Evolutionary conservation across 2,329 filamentous ascomycete genomes (phyloP).

Genomic region (Rutstroemia sp.): DNA sequence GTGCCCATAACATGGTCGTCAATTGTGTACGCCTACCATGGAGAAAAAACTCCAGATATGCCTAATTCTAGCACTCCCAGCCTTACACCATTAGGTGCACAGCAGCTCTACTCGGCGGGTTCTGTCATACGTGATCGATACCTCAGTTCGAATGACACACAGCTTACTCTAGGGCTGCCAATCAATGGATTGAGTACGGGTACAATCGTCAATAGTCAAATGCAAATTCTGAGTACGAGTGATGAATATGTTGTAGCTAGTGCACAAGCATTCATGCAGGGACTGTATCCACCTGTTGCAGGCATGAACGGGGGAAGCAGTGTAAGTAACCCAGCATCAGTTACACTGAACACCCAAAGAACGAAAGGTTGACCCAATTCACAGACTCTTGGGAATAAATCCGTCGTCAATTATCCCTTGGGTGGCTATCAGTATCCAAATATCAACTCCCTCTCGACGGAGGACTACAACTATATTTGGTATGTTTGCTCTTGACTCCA

Average conservation of each 20-base stretch:
- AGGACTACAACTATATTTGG: conserved; percentile 6
- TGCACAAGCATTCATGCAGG: conserved; percentile 73
- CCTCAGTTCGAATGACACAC: conserved; percentile 28
- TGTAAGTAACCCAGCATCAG: not conserved
- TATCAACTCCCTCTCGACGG: not conserved
- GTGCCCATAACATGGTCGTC: conserved; percentile 22
- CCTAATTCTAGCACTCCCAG: conserved; percentile 24
- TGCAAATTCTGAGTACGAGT: conserved; percentile 36
- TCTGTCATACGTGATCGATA: conserved; percentile 43
- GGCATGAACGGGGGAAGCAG: not conserved
- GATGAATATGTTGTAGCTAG: conserved; percentile 53
- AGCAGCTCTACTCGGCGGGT: conserved; percentile 45
- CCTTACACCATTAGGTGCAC: conserved; percentile 47
- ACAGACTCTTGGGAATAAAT: conserved; percentile 53
- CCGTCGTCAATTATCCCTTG: conserved; percentile 56
- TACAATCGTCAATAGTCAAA: conserved; percentile 8
- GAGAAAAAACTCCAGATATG: conserved; percentile 43
- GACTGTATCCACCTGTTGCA: conserved; percentile 63
- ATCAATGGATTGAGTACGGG: not conserved
- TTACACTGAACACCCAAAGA: not conserved
- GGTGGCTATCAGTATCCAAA: conserved; percentile 72
- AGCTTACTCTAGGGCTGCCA: conserved; percentile 25
- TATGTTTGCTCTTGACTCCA: not conserved
- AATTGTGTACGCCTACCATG: conserved; percentile 34
- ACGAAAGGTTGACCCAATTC: not conserved